Conservation (phyloP, 2,329 filamentous ascomycete species). For the Lecanicillium sp. region DNA sequence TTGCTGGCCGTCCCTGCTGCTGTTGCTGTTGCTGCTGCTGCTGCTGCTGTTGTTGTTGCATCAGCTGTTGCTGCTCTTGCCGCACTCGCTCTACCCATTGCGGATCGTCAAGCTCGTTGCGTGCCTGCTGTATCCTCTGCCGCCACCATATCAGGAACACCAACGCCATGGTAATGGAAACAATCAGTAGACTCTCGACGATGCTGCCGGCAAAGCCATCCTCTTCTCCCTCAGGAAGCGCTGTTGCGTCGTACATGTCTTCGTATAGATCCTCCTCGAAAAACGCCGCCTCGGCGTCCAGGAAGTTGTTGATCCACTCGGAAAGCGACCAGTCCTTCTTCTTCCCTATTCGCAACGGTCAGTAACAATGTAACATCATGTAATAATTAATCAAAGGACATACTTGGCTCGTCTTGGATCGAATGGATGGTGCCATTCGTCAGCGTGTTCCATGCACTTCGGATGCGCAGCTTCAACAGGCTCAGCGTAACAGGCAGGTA, state of each 20-base stretch:
- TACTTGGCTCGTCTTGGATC: slow-evolving; percentile 83
- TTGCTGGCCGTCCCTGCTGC: neutral
- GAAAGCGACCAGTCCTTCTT: slow-evolving; percentile 69
- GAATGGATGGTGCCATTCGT: slow-evolving; percentile 87
- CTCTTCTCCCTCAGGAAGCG: slow-evolving; percentile 42
- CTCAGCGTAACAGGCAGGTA: slow-evolving; percentile 89
- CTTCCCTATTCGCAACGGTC: slow-evolving; percentile 37
- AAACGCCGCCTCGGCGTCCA: slow-evolving; percentile 59
- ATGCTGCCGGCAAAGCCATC: slow-evolving; percentile 69
- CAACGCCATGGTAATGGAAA: slow-evolving; percentile 67
- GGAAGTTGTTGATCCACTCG: slow-evolving; percentile 83
- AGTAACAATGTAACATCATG: neutral
- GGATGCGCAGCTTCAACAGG: slow-evolving; percentile 72
- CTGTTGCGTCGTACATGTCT: slow-evolving; percentile 46
- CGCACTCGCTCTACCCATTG: slow-evolving; percentile 23
- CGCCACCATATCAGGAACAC: slow-evolving; percentile 76
- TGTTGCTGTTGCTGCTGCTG: neutral
- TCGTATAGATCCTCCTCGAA: slow-evolving; percentile 54
- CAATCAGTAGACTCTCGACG: slow-evolving; percentile 76
- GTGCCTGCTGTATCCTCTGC: slow-evolving; percentile 58
- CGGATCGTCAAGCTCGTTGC: slow-evolving; percentile 26
- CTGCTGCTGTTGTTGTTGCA: neutral
- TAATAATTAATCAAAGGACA: slow-evolving; percentile 22
- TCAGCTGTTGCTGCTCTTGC: slow-evolving; percentile 10
- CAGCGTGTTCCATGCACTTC: slow-evolving; percentile 91